Evolutionary conservation across 768 basidiomycete species (phyloP), one percentile per base, ranked within the genome.

Genomic region (Trametopsis cervina): DNA sequence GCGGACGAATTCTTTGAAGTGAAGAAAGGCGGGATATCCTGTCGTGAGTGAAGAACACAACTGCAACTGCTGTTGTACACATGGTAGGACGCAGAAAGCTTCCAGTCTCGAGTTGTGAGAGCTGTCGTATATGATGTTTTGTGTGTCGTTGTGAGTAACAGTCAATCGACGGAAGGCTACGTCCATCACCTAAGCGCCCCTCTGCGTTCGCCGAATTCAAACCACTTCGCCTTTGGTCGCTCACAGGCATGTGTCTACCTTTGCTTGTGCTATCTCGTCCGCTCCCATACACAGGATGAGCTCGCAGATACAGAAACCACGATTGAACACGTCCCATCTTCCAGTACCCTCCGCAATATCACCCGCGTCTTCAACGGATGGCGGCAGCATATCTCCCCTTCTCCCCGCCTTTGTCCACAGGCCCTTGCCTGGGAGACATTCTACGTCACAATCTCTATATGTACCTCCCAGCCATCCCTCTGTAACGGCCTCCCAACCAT

Each of bases 401-500:
- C 47, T 53, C 11, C 47, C 51, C 33, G 25, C 51, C 24, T 46
- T 50, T 44, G 33, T 21, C 22, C 47, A 7, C 15, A 7, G 29
- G 15, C 29, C 29, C 15, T 15, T 15, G 7, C n/a, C n/a, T n/a
- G n/a, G n/a, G n/a, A n/a, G n/a, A n/a, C n/a, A 15, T 18, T 40
- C 49, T 38, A 52, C 35, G 51, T 54, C 17, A 47, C 56, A 47
- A 50, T 51, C 27, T 47, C 47, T 29, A 36, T n/a, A n/a, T n/a
- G n/a, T n/a, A n/a, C 51, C 27, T 24, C 23, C 23, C 24, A 50
- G 45, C 40, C 52, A 11, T 44, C n/a, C 51, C 15, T 13, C 54
- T 52, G 5, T 57, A 45, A 49, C 54, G 35, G 49, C 58, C n/a
- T 57, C 59, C 1, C 48, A 49, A 7, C 47, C 50, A 29, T 51